A percentile compares a stretch with the other conserved stretches of the same genome.
phyloP scores from a whole-genome alignment of 2,329 filamentous ascomycete genomes.

The Fusarium oligoseptatum region DNA sequence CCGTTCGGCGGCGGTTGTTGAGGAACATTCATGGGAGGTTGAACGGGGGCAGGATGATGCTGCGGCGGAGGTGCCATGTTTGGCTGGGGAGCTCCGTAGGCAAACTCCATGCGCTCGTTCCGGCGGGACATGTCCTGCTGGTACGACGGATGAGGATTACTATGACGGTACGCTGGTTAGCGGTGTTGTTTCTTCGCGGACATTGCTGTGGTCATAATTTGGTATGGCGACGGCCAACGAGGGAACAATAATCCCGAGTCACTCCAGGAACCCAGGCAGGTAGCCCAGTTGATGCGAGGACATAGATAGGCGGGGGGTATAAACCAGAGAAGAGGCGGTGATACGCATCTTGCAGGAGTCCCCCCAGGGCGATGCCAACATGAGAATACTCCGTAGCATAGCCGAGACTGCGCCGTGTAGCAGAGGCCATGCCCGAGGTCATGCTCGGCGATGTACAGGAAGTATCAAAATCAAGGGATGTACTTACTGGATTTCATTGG shows the following conservation, averaged over 20 bases:
- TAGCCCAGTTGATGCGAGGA: constrained; percentile 22
- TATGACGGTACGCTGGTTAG: constrained; percentile 49
- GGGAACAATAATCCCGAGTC: constrained; percentile 6
- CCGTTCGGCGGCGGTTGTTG: constrained; percentile 54
- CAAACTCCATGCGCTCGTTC: constrained; percentile 59
- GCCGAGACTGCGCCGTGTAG: constrained; percentile 32
- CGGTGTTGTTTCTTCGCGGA: constrained; percentile 43
- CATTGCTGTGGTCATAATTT: constrained; percentile 45
- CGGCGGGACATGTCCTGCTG: constrained; percentile 64
- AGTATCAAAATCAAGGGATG: constrained; percentile 57
- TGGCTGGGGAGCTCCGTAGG: constrained; percentile 56
- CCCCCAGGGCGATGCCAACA: constrained; percentile 13
- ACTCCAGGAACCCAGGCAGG: constrained; percentile 25
- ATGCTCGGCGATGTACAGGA: constrained; percentile 46
- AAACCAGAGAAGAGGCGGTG: constrained; percentile 28
- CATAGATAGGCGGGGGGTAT: constrained; percentile 37
- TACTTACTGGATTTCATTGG: constrained; percentile 72
- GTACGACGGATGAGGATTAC: constrained; percentile 60
- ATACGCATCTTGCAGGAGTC: constrained; percentile 11
- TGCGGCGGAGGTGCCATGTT: constrained; percentile 54
- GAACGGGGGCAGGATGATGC: constrained; percentile 54
- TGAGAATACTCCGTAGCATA: constrained; percentile 37
- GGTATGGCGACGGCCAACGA: constrained; percentile 33
- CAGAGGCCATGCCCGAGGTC: constrained; percentile 27
- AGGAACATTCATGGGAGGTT: constrained; percentile 58